Evolutionary conservation across 306 rosid species (phyloP).

Genomic region (Medicago ruthenica): DNA sequence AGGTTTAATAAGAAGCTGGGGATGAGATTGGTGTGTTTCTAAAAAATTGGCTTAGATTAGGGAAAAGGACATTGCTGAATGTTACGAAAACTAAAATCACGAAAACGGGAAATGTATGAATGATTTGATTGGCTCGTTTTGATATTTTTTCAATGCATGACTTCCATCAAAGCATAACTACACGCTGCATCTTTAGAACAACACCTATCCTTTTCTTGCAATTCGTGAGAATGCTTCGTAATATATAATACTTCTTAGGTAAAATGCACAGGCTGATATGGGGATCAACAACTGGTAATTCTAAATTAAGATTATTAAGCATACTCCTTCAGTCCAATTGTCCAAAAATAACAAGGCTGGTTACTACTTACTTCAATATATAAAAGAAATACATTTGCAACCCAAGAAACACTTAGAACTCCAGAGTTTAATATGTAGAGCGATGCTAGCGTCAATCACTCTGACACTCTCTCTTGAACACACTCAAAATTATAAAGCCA

Average conservation of each 20-base stretch:
- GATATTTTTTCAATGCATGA: neutral
- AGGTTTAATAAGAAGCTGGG: neutral
- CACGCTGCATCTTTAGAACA: neutral
- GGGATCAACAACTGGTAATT: neutral
- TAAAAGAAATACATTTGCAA: neutral
- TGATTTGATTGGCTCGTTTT: neutral
- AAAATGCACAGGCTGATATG: slow-evolving; percentile 5
- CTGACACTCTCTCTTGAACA: too few relatives aligned
- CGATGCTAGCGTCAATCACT: too few relatives aligned
- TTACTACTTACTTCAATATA: neutral
- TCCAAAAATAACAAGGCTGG: neutral
- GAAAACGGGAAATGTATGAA: neutral
- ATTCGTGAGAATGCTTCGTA: neutral
- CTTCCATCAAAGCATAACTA: neutral
- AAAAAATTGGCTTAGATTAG: slow-evolving; percentile 5
- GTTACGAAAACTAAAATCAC: neutral
- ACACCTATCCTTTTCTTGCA: neutral
- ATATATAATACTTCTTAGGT: neutral
- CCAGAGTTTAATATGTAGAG: too few relatives aligned
- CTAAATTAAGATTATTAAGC: slow-evolving; percentile 18
- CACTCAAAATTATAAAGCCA: too few relatives aligned
- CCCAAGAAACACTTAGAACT: neutral
- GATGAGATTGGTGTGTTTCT: neutral
- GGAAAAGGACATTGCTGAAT: slow-evolving; percentile 3
- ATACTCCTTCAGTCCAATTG: neutral